Evolutionary conservation across 345 rosid species (phyloP), one percentile per base, ranked within the genome.

Genomic region (Bretschneidera sinensis): DNA sequence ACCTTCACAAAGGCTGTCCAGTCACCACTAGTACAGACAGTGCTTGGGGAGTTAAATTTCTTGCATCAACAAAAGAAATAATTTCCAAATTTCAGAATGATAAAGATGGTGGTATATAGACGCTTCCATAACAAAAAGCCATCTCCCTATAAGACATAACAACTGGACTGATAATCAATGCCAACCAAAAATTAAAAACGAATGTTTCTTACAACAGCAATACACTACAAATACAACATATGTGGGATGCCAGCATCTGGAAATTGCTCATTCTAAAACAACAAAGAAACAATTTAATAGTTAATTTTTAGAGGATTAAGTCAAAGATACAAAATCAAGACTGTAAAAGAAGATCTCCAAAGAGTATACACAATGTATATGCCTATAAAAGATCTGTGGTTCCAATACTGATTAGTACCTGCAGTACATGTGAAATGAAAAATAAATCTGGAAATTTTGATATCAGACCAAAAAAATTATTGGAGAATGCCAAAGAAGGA

Each of bases 31-130:
- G 94, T 80, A 64, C 83, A 85, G 28, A 73, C 58, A 66, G 90
- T 80, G 75, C 88, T 87, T 66, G 96, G 98, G 28, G 92, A 89
- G 78, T 89, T 85, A 78, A 92, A 89, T 85, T 92, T 92, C 98
- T 92, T 62, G 66, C 67, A 53, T 39, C 33, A 57, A 24, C 69
- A 71, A 60, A 66, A 72, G 62, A 72, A 48, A 50, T 14, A 21
- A 55, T 61, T 39, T 39, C 1, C 45, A 11, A 5, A 39, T 1
- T 5, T 59, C 68, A 71, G 51, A 70, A 31, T 47, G 62, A 66
- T 52, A 15, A 21, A 55, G 59, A 58, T 49, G 34, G 33, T 43
- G 21, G 24, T 48, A 20, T 43, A 45, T 8, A 52, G 43, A 48
- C n/a, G 31, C 2, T 16, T 25, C 52, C 28, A 52, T 9, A 34